These are phyloP conservation scores for Cladosporium sp. DNA, from an alignment of 2,329 filamentous ascomycete genomes.

Conservation along the genomic window DNA sequence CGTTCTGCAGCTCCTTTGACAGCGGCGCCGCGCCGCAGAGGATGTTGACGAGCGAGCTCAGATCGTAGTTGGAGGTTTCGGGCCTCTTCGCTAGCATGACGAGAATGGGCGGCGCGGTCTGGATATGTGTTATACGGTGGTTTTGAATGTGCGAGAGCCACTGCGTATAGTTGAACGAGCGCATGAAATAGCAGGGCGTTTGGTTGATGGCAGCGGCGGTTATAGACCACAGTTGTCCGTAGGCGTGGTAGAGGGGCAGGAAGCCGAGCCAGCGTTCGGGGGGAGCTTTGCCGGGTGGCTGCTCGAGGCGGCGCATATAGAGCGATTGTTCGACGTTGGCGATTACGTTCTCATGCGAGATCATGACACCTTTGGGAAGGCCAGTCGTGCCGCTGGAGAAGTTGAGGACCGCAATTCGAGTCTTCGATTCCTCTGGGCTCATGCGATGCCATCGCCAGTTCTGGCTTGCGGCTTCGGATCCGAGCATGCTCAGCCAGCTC, in stretches of 20 bases:
- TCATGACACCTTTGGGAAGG: slow-evolving; percentile 82
- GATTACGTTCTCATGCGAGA: slow-evolving; percentile 77
- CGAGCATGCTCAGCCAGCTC: slow-evolving; percentile 41
- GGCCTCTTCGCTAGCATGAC: slow-evolving; percentile 76
- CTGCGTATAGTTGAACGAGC: slow-evolving; percentile 28
- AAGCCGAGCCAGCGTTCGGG: slow-evolving; percentile 32
- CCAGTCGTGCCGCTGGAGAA: slow-evolving; percentile 90
- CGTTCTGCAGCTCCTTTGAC: slow-evolving; percentile 70
- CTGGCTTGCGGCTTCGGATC: slow-evolving; percentile 48
- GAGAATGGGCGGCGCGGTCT: slow-evolving; percentile 78
- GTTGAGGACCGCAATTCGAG: slow-evolving; percentile 75
- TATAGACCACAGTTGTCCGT: slow-evolving; percentile 34
- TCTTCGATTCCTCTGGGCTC: slow-evolving; percentile 58
- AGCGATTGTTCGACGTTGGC: slow-evolving; percentile 51
- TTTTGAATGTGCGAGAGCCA: slow-evolving; percentile 32
- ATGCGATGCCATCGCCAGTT: slow-evolving; percentile 60
- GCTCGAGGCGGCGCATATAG: slow-evolving; percentile 33
- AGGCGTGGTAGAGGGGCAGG: slow-evolving; percentile 31
- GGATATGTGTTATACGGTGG: slow-evolving; percentile 67
- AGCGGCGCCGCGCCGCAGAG: slow-evolving; percentile 84
- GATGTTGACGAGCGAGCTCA: slow-evolving; percentile 72
- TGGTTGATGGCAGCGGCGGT: slow-evolving; percentile 27
- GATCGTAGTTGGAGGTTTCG: slow-evolving; percentile 69
- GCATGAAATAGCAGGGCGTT: slow-evolving; percentile 33
- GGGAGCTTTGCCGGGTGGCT: slow-evolving; percentile 15